Percentiles rank a stretch among this genome's conserved stretches.
Conservation (phyloP, 805 yeast species). For the Zygosaccharomyces bailii region DNA sequence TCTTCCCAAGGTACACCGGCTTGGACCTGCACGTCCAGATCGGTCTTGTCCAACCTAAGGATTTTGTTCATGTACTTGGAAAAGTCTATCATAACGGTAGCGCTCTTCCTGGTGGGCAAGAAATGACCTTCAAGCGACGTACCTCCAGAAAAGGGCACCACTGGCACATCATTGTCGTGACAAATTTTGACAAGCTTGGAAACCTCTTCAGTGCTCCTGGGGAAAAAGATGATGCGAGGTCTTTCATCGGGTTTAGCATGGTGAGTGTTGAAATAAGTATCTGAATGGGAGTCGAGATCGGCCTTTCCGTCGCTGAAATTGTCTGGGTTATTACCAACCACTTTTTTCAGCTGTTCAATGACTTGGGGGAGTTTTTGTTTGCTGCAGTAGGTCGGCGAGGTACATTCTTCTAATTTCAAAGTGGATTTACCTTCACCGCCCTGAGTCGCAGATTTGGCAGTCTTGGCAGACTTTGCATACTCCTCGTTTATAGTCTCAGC, state of each 20-base stretch:
- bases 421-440: conserved; percentile 15
- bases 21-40: conserved; percentile 69
- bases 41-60: conserved; percentile 53
- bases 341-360: conserved; percentile 39
- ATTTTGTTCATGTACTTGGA: conserved; percentile 54
- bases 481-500: conserved; percentile 9
- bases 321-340: conserved; percentile 39
- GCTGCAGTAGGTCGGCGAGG: conserved; percentile 31
- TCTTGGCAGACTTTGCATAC: background rate
- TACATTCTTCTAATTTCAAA: conserved; percentile 20
- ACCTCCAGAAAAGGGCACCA: conserved; percentile 77
- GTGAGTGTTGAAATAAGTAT: conserved; percentile 59
- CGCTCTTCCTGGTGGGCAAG: conserved; percentile 63
- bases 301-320: conserved; percentile 33
- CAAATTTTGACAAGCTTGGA: conserved; percentile 60
- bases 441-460: background rate
- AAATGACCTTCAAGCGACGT: conserved; percentile 82
- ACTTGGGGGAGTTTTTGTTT: conserved; percentile 40
- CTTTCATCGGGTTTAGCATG: conserved; percentile 56
- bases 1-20: conserved; percentile 82
- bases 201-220: conserved; percentile 63
- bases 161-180: conserved; percentile 58
- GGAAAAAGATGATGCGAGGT: conserved; percentile 60
- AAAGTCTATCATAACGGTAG: conserved; percentile 60
- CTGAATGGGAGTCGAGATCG: conserved; percentile 53